These are phyloP conservation scores for grape (Vitis vinifera) DNA, from an alignment of 164 flowering plant genomes.

Conservation along the genomic window ASM3070453v1 NC_081811.1:3922501-3923000, in stretches of 20 bases:
- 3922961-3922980: background rate
- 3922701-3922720: too few relatives aligned
- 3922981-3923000: background rate
- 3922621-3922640: too few relatives aligned
- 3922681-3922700: too few relatives aligned
- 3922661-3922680: too few relatives aligned
- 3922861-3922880: constrained; percentile 5
- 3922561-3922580: too few relatives aligned
- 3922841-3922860: background rate
- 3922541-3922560: too few relatives aligned
- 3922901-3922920: background rate
- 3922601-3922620: too few relatives aligned
- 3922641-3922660: too few relatives aligned
- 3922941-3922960: background rate
- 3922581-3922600: too few relatives aligned
- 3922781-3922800: constrained; percentile 8
- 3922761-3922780: background rate
- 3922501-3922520: too few relatives aligned
- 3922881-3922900: constrained; percentile 7
- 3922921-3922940: background rate
- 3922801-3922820: constrained; percentile 10
- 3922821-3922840: constrained; percentile 5
- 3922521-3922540: too few relatives aligned
- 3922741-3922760: background rate
- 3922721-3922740: too few relatives aligned